phyloP scores from a whole-genome alignment of 2,329 filamentous ascomycete genomes.

The Sporothrix dimorphospora region DNA sequence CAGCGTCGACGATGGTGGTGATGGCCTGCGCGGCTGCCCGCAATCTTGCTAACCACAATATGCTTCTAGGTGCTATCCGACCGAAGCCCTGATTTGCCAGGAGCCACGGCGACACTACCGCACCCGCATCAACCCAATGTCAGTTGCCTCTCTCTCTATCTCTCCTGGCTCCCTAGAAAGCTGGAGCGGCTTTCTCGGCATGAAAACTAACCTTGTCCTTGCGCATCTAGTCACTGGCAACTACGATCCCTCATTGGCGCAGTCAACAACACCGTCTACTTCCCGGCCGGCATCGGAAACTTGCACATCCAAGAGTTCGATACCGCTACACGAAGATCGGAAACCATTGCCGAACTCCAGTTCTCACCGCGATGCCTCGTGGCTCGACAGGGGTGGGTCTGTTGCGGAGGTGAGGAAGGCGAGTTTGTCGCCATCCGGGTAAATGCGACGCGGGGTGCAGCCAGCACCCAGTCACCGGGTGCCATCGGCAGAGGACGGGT shows the following conservation, averaged over 20 bases:
- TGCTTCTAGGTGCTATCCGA: slow-evolving; percentile 61
- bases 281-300: slow-evolving; percentile 73
- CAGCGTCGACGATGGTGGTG: neutral
- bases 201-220: slow-evolving; percentile 29
- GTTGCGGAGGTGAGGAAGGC: slow-evolving; percentile 84
- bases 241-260: slow-evolving; percentile 88
- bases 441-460: slow-evolving; percentile 36
- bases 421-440: slow-evolving; percentile 82
- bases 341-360: slow-evolving; percentile 70
- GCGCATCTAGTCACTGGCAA: slow-evolving; percentile 71
- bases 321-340: slow-evolving; percentile 69
- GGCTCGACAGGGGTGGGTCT: slow-evolving; percentile 86
- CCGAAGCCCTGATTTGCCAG: slow-evolving; percentile 65
- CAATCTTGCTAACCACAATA: slow-evolving; percentile 26
- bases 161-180: neutral
- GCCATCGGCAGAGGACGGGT: slow-evolving; percentile 26
- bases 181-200: too few species aligned
- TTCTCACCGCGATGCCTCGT: slow-evolving; percentile 84
- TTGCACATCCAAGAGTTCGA: slow-evolving; percentile 68
- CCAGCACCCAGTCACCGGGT: slow-evolving; percentile 37
- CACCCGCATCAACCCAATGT: slow-evolving; percentile 68
- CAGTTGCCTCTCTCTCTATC: slow-evolving; percentile 37
- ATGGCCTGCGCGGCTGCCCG: neutral
- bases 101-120: slow-evolving; percentile 68
- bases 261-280: slow-evolving; percentile 80